Conservation (phyloP, 805 yeast species). For the Candida manassasensis region DNA sequence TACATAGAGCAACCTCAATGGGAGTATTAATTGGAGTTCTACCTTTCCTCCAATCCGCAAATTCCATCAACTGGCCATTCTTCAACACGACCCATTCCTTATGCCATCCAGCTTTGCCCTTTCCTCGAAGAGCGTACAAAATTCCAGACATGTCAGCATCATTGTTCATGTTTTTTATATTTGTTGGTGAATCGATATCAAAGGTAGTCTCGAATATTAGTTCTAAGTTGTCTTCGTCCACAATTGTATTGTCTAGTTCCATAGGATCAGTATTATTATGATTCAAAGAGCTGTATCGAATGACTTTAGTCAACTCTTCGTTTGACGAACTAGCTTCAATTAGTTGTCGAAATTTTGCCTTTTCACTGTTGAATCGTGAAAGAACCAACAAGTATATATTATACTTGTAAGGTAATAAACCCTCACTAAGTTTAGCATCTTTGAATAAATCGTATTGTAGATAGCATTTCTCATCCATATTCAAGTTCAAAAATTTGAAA, state of each 20-base stretch:
- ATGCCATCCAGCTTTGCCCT: constrained; percentile 73
- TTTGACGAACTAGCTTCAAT: constrained; percentile 37
- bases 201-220: constrained; percentile 19
- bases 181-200: constrained; percentile 7
- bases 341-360: constrained; percentile 35
- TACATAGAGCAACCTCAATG: constrained; percentile 65
- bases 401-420: constrained; percentile 16
- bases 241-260: constrained; percentile 11
- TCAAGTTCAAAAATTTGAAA: constrained; percentile 28
- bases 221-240: constrained; percentile 26
- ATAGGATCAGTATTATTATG: constrained; percentile 2
- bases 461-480: constrained; percentile 12
- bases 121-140: constrained; percentile 55
- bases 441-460: constrained; percentile 10
- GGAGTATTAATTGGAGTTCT: constrained; percentile 58
- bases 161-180: constrained; percentile 20
- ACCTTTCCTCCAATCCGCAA: constrained; percentile 76
- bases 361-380: constrained; percentile 38
- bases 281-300: constrained; percentile 24
- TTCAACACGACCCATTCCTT: constrained; percentile 79
- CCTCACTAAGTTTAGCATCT: constrained; percentile 11
- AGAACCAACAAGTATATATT: constrained; percentile 29
- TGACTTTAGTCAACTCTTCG: constrained; percentile 33
- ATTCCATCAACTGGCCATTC: constrained; percentile 66
- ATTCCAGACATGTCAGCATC: constrained; percentile 42